Evolutionary conservation across 116 monocot species (phyloP), one percentile per base, ranked within the genome.

Genomic region (Zostera marina): DNA sequence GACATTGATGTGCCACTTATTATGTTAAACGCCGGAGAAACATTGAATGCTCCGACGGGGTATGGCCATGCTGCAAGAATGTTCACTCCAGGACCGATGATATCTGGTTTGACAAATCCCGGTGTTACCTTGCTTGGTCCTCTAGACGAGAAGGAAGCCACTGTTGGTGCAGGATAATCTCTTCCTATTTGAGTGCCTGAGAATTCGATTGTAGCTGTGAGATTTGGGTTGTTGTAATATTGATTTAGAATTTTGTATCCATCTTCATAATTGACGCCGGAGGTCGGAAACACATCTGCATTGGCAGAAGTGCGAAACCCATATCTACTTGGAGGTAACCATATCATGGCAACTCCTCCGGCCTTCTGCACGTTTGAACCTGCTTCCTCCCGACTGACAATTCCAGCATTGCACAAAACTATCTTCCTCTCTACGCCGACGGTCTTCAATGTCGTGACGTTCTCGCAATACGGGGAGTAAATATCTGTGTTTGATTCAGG

Each of bases 291-390:
- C 5, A 26, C 16, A 49, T 24, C 14, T 15, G 41, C n/a, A 0
- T 41, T 17, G 0, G 48, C 56, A 0, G 8, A 0, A 0, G 49
- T 63, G 16, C 4, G 39, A 15, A 41, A 70, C 0, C 63, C 70
- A 1, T n/a, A 1, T 2, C 3, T 0, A 7, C 6, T 5, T 2
- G 9, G 9, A 51, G 42, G 41, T 13, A 25, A 24, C 7, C 52
- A 20, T 12, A 70, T 63, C 70, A 70, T 63, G 49, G 49, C 70
- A 14, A 32, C 47, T 7, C 63, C 70, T 23, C 70, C 70, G 0
- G 63, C 70, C 3, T 32, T 16, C 52, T 64, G 44, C 5, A 71
- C 71, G 32, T 9, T 47, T 8, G 2, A 1, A 0, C 71, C 71
- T 23, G 12, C 52, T 25, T 41, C 12, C 0, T 42, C 17, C 6